phyloP scores from a whole-genome alignment of 1,284 basidiomycete genomes.

The Porogramme epimiltina region DNA sequence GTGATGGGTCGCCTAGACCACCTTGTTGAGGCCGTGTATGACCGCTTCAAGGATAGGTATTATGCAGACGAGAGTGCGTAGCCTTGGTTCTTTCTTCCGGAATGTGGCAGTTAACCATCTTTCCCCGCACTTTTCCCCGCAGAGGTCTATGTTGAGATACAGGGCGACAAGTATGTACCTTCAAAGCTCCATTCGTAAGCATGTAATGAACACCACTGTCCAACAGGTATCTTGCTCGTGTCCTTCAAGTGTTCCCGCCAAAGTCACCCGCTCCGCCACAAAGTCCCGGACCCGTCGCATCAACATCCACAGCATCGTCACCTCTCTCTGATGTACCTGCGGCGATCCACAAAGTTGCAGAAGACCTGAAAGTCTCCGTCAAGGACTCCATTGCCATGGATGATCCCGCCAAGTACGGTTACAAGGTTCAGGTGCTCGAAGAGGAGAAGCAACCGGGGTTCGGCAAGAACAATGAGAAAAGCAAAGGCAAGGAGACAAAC shows the following conservation, averaged over 20 bases:
- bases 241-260: slow-evolving; percentile 78
- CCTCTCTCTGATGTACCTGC: slow-evolving; percentile 29
- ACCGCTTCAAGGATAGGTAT: slow-evolving; percentile 95
- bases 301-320: slow-evolving; percentile 31
- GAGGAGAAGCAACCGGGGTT: slow-evolving; percentile 70
- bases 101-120: slow-evolving; percentile 1
- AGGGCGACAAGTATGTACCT: slow-evolving; percentile 73
- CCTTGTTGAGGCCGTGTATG: slow-evolving; percentile 91
- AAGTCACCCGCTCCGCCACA: slow-evolving; percentile 13
- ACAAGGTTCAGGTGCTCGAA: slow-evolving; percentile 85
- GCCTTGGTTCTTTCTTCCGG: slow-evolving; percentile 7
- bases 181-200: slow-evolving; percentile 23
- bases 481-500: slow-evolving; percentile 45
- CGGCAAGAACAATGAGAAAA: slow-evolving; percentile 50
- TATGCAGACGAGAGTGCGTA: slow-evolving; percentile 87
- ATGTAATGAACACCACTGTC: slow-evolving; percentile 21
- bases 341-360: slow-evolving; percentile 67
- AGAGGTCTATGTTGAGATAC: slow-evolving; percentile 85
- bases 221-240: slow-evolving; percentile 73
- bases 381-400: slow-evolving; percentile 77
- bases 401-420: slow-evolving; percentile 83
- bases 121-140: no score
- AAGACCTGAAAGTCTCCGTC: slow-evolving; percentile 75
- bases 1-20: slow-evolving; percentile 94
- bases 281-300: slow-evolving; percentile 21